A percentile compares a stretch with the other conserved stretches of the same genome.
Conservation (phyloP, 352 stramenopile genomes). For the Plasmopara muralis region DNA sequence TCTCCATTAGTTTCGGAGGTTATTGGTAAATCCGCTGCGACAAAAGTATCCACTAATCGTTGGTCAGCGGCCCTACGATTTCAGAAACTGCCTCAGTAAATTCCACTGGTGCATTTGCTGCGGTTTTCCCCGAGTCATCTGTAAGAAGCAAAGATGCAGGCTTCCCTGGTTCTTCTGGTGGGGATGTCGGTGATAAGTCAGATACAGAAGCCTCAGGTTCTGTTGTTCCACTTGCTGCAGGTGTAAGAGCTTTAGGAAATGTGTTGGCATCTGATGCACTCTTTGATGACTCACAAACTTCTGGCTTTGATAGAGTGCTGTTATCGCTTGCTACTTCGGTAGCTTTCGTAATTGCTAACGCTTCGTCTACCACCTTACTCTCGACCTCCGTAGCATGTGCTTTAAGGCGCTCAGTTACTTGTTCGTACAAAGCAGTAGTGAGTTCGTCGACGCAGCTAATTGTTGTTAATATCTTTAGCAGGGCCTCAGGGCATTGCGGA, state of each 20-base stretch:
- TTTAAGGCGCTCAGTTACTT: constrained; percentile 13
- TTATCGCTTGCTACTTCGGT: constrained; percentile 5
- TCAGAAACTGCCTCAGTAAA: constrained; percentile 1
- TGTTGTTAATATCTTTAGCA: constrained; percentile 21
- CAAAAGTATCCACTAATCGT: constrained; percentile 7
- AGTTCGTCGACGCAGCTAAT: constrained; percentile 27
- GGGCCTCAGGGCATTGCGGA: constrained; percentile 19
- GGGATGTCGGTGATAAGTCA: background rate
- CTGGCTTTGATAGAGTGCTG: constrained; percentile 4
- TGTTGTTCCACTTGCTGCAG: constrained; percentile 4
- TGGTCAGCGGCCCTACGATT: background rate
- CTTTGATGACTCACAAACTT: constrained; percentile 1
- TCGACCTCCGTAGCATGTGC: constrained; percentile 7
- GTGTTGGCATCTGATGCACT: constrained; percentile 5
- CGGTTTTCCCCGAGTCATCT: constrained; percentile 4
- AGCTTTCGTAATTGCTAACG: constrained; percentile 1
- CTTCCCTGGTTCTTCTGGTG: constrained; percentile 22
- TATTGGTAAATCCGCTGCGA: constrained; percentile 5
- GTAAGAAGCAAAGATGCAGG: constrained; percentile 12
- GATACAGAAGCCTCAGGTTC: background rate
- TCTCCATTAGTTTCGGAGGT: constrained; percentile 14
- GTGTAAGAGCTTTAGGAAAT: background rate
- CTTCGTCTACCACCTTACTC: constrained; percentile 4
- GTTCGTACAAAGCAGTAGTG: constrained; percentile 20
- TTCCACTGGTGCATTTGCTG: background rate